These are phyloP conservation scores for Bretschneidera sinensis DNA, from an alignment of 345 rosid species.

Conservation along the genomic window DNA sequence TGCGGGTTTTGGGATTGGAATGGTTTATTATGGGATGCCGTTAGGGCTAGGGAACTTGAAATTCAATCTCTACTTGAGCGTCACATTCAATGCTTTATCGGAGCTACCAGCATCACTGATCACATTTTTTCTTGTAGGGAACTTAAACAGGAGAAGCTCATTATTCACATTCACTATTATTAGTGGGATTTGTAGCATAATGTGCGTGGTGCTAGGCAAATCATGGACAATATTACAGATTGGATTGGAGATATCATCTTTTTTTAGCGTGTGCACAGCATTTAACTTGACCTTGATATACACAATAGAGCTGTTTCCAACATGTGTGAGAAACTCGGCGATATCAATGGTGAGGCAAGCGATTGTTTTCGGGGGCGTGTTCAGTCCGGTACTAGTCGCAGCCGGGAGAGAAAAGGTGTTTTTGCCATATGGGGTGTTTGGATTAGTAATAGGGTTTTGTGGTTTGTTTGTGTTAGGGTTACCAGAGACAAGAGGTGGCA, in stretches of 20 bases:
- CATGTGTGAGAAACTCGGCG: conserved; percentile 43
- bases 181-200: conserved; percentile 34
- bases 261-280: conserved; percentile 39
- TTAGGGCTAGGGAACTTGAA: conserved; percentile 38
- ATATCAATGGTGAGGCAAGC: conserved; percentile 43
- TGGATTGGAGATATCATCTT: conserved; percentile 43
- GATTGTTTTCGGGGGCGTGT: conserved; percentile 26
- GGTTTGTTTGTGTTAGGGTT: conserved; percentile 26
- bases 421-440: conserved; percentile 28
- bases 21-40: conserved; percentile 40
- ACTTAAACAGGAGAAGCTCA: conserved; percentile 31
- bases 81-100: conserved; percentile 37
- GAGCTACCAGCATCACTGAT: conserved; percentile 35
- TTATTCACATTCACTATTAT: conserved; percentile 22
- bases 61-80: conserved; percentile 34
- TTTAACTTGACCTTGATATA: conserved; percentile 37
- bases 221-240: conserved; percentile 11
- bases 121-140: conserved; percentile 28
- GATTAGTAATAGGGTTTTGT: conserved; percentile 16
- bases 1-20: conserved; percentile 39
- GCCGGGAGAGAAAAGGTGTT: conserved; percentile 22
- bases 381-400: conserved; percentile 30
- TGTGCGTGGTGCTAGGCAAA: conserved; percentile 22
- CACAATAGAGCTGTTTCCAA: conserved; percentile 47
- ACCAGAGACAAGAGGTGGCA: conserved; percentile 31